phyloP scores from a whole-genome alignment of 257 asterid species.

The Linaria vulgaris region DNA sequence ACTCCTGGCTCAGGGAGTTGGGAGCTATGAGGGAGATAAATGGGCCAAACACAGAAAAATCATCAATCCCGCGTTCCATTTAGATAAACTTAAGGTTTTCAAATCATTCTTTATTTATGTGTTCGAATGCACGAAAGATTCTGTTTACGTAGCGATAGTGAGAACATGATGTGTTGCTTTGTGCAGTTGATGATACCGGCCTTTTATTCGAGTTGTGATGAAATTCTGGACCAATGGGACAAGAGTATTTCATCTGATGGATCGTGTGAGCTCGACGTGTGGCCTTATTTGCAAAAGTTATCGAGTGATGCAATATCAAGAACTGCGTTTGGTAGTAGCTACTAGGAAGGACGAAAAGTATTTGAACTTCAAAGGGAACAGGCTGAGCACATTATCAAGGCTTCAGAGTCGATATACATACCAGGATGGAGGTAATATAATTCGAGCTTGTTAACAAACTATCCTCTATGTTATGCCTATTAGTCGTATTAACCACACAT shows the following conservation, averaged over 20 bases:
- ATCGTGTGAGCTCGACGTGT: slow-evolving; percentile 36
- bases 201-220: slow-evolving; percentile 30
- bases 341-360: slow-evolving; percentile 43
- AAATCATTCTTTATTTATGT: too few species aligned
- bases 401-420: slow-evolving; percentile 16
- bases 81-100: slow-evolving; percentile 14
- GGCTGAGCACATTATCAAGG: slow-evolving; percentile 28
- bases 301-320: slow-evolving; percentile 16
- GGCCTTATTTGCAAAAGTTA: slow-evolving; percentile 33
- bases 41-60: slow-evolving; percentile 8
- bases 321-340: slow-evolving; percentile 20
- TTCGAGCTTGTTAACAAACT: too few species aligned
- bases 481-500: too few species aligned
- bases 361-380: slow-evolving; percentile 46
- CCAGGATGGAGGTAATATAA: slow-evolving; percentile 45
- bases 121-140: too few species aligned
- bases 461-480: neutral
- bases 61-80: slow-evolving; percentile 23
- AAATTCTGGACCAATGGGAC: slow-evolving; percentile 39
- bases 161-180: too few species aligned
- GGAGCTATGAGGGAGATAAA: neutral
- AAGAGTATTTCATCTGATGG: slow-evolving; percentile 12
- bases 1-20: slow-evolving; percentile 13
- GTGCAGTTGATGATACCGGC: slow-evolving; percentile 42
- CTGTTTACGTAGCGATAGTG: too few species aligned